These are phyloP conservation scores for Monilinia fructicola DNA, from an alignment of 2,329 filamentous ascomycete species.

Conservation along the genomic window DNA sequence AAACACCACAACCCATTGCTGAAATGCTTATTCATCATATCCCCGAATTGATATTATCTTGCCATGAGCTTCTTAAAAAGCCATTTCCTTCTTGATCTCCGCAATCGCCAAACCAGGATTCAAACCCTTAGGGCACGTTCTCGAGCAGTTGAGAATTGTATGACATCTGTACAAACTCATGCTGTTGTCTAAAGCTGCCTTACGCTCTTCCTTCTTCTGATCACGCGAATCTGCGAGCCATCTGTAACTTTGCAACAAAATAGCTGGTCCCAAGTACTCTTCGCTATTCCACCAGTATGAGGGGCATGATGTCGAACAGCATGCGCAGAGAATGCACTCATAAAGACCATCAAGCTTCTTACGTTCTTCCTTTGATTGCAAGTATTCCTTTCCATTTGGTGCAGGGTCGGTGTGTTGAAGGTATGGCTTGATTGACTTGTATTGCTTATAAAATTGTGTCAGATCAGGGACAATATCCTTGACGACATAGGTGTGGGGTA, in stretches of 20 bases:
- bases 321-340: slow-evolving; percentile 98
- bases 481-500: slow-evolving; percentile 98
- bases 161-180: slow-evolving; percentile 99
- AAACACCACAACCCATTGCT: slow-evolving; percentile 21
- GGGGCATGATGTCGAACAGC: slow-evolving; percentile 98
- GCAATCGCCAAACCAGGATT: slow-evolving; percentile 95
- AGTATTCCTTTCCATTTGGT: slow-evolving; percentile 85
- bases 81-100: slow-evolving; percentile 98
- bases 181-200: slow-evolving; percentile 91
- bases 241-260: slow-evolving; percentile 95
- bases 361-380: slow-evolving; percentile 87
- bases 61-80: slow-evolving; percentile 44
- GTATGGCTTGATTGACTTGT: slow-evolving; percentile 99
- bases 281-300: slow-evolving; percentile 99
- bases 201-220: slow-evolving; percentile 82
- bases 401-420: slow-evolving; percentile 85
- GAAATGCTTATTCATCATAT: slow-evolving; percentile 10
- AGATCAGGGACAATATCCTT: slow-evolving; percentile 98
- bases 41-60: slow-evolving; percentile 3
- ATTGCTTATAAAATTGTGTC: slow-evolving; percentile 99
- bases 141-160: slow-evolving; percentile 98
- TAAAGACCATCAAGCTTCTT: slow-evolving; percentile 94
- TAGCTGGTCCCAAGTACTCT: slow-evolving; percentile 95
- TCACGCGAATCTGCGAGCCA: slow-evolving; percentile 96
- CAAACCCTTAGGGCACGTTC: slow-evolving; percentile 96